Base-by-base conservation (phyloP, 129 eudicot species). In the Glebionis coronaria region DNA sequence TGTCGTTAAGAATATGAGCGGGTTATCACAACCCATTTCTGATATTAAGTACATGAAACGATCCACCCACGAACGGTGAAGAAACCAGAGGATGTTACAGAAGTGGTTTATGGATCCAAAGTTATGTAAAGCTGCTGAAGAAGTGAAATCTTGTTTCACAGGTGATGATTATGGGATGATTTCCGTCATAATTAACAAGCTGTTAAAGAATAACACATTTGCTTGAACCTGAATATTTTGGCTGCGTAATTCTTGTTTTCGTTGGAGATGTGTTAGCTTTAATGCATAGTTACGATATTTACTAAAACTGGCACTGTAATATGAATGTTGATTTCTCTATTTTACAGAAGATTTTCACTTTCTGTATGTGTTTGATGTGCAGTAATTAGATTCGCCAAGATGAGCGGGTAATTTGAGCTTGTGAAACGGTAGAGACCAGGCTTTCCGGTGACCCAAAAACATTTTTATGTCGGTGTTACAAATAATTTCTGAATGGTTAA, bases 1-100 rank as follows among this genome's bases (percentile, higher is more conserved):
- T 12, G 94, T 91, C 7, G 96, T 91, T 11, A 96, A 91, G 73
- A 91, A 91, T 70, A 91, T 91, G 97, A 91, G 97, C 42, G 96
- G 96, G n/a, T 60, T 91, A 53, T 75, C 72, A 65, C 97, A 91
- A 56, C 70, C 84, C 1, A 54, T 91, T 53, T 55, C 85, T 1
- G 88, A 81, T 28, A 73, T 85, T 65, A 88, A 78, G 74, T 91
- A 77, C 67, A 1, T 78, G 82, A 83, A 75, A 63, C 72, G 56
- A 57, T 46, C 76, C 5, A 81, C 78, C 76, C 5, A 81, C 78
- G 38, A 65, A 52, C 0, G 95, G 93, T 5, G 63, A 56, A 54
- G 90, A 79, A n/a, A 65, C 81, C 85, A 49, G 83, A 70, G 58
- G 96, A 91, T 27, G 80, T 83, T 63, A 87, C 94, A 0, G 97